Base-by-base conservation (phyloP, 371 early-diverging fungal species). In the Batkoa obscura region DNA sequence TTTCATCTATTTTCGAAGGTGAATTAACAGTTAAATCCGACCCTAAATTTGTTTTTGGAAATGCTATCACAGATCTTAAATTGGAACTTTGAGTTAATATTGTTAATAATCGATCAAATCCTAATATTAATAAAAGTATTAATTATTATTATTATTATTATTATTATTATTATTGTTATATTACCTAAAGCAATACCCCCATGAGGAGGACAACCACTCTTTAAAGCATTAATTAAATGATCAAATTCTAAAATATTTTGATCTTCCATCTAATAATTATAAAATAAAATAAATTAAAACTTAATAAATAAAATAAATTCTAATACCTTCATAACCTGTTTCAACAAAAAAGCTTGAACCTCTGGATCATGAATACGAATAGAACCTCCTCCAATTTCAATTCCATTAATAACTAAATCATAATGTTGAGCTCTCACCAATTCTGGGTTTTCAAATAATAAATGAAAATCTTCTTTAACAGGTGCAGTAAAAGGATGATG, bases 401-500 rank as follows among this genome's bases (percentile, higher is more conserved):
- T 78, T 4, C 94, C 91, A 61, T 93, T 90, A 46, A 93, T 66
- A 0, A 93, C 89, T 36, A 93, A 63, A 64, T 90, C 94, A 59
- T 90, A 90, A 61, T 89, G 90, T 63, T 83, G 85, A 8, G 46
- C 3, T 35, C 43, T 46, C 57, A 65, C 68, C 59, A 68, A 62
- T 46, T 70, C 75, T 0, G 88, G 88, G 4, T 78, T 63, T 2
- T 65, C 71, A 8, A 66, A 65, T 2, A 92, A 62, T 13, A 83
- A 59, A 0, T 72, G 67, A 3, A 83, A 65, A 60, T 88, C 84
- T 33, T 80, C 71, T 2, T 72, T 68, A 10, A 70, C 69, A 0
- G 90, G 91, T 0, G 91, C 86, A 2, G 94, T 93, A 62, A 93
- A 93, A 0, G 94, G 94, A 62, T 93, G 90, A 62, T 93, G 94